A percentile compares a stretch with the other conserved stretches of the same genome.
Evolutionary conservation across 352 stramenopile species (phyloP).

Genomic region (Plasmopara halstedii): DNA sequence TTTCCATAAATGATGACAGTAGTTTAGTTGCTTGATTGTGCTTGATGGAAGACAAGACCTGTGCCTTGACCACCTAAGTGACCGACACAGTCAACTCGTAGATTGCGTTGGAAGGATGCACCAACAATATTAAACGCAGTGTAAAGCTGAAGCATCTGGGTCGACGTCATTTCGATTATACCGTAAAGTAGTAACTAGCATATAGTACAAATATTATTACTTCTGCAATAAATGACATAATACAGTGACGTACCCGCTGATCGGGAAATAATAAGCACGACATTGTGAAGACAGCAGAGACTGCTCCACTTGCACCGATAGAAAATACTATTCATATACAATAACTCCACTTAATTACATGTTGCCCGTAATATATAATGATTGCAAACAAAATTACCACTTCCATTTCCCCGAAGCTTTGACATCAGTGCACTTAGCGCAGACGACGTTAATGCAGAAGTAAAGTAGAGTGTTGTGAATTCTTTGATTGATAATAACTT

Average conservation of each 20-base stretch:
- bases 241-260: slow-evolving; percentile 29
- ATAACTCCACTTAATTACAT: neutral
- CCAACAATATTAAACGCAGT: slow-evolving; percentile 53
- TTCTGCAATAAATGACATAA: neutral
- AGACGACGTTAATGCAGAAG: slow-evolving; percentile 63
- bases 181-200: slow-evolving; percentile 54
- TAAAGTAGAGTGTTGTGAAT: slow-evolving; percentile 65
- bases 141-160: slow-evolving; percentile 59
- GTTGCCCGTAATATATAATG: neutral
- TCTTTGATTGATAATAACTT: slow-evolving; percentile 50
- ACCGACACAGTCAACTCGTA: slow-evolving; percentile 67
- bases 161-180: slow-evolving; percentile 48
- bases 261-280: slow-evolving; percentile 72
- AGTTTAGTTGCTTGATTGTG: slow-evolving; percentile 17
- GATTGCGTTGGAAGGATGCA: slow-evolving; percentile 45
- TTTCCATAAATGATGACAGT: too few species aligned
- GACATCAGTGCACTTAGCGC: slow-evolving; percentile 59
- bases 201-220: neutral
- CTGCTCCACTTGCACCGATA: slow-evolving; percentile 69
- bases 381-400: slow-evolving; percentile 22
- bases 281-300: slow-evolving; percentile 72
- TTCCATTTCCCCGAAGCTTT: slow-evolving; percentile 45
- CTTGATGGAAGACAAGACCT: slow-evolving; percentile 47
- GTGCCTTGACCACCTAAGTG: slow-evolving; percentile 62
- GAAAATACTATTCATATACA: slow-evolving; percentile 48